phyloP scores from a whole-genome alignment of 306 rosid species.

The Comarum palustre region DNA sequence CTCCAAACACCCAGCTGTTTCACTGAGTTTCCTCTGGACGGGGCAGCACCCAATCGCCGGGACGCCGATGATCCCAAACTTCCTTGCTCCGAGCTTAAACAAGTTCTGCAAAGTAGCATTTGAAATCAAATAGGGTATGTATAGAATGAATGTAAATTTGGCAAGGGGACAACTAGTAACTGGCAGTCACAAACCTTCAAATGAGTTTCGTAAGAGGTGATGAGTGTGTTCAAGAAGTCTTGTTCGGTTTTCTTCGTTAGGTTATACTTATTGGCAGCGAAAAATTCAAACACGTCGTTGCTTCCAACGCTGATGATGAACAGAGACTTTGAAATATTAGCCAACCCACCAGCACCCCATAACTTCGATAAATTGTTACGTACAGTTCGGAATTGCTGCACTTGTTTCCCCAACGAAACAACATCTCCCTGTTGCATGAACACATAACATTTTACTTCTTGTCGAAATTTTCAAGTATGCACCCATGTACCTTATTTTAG shows the following conservation, averaged over 20 bases:
- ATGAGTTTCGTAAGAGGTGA: slow-evolving; percentile 18
- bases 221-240: slow-evolving; percentile 4
- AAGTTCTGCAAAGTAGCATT: not conserved
- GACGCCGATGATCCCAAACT: slow-evolving; percentile 15
- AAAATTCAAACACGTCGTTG: slow-evolving; percentile 27
- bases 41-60: slow-evolving; percentile 28
- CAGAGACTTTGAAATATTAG: slow-evolving; percentile 12
- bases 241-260: not conserved
- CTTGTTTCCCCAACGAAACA: slow-evolving; percentile 11
- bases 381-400: slow-evolving; percentile 20
- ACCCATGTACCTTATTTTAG: too few species aligned
- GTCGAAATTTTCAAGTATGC: too few species aligned
- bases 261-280: not conserved
- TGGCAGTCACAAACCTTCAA: not conserved
- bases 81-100: slow-evolving; percentile 24
- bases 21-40: not conserved
- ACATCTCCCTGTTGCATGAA: slow-evolving; percentile 2
- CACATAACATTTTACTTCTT: not conserved
- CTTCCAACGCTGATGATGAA: slow-evolving; percentile 25
- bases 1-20: slow-evolving; percentile 7
- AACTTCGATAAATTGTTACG: not conserved
- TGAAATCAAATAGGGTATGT: not conserved
- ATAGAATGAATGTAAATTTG: not conserved
- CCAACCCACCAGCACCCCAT: slow-evolving; percentile 2
- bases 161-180: not conserved